A percentile compares a stretch with the other conserved stretches of the same genome.
Conservation (phyloP, 345 rosid species). For the Cardamine resedifolia region DNA sequence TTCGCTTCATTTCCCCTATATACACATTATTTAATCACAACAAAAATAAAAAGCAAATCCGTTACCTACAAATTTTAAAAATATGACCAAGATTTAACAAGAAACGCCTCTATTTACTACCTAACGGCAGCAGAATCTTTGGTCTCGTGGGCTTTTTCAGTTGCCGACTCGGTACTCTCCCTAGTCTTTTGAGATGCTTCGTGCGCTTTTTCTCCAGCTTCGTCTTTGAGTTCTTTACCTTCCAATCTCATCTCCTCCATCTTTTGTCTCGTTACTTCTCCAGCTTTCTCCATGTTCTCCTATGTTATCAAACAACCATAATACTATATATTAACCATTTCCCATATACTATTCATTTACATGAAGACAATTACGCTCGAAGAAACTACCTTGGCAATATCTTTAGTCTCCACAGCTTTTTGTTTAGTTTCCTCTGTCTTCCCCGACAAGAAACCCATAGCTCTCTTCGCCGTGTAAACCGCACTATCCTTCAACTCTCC, state of each 20-base stretch:
- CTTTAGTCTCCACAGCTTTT: constrained; percentile 48
- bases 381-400: constrained; percentile 40
- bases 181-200: constrained; percentile 24
- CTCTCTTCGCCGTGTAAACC: constrained; percentile 54
- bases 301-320: not conserved
- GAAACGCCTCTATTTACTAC: not conserved
- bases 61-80: not conserved
- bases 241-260: constrained; percentile 56
- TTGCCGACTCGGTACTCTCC: constrained; percentile 5
- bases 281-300: constrained; percentile 49
- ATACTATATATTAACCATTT: not conserved
- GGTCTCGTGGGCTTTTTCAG: constrained; percentile 23
- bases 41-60: not conserved
- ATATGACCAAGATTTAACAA: not conserved
- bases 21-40: not conserved
- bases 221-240: constrained; percentile 38
- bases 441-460: constrained; percentile 52
- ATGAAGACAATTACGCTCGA: not conserved
- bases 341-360: not conserved
- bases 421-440: constrained; percentile 60
- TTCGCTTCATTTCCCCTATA: constrained; percentile 41
- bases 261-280: constrained; percentile 49
- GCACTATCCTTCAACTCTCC: constrained; percentile 54
- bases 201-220: constrained; percentile 24
- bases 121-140: constrained; percentile 22